These are phyloP conservation scores for Skeletonema potamos DNA, from an alignment of 108 stramenopile species.

Conservation along the genomic window DNA sequence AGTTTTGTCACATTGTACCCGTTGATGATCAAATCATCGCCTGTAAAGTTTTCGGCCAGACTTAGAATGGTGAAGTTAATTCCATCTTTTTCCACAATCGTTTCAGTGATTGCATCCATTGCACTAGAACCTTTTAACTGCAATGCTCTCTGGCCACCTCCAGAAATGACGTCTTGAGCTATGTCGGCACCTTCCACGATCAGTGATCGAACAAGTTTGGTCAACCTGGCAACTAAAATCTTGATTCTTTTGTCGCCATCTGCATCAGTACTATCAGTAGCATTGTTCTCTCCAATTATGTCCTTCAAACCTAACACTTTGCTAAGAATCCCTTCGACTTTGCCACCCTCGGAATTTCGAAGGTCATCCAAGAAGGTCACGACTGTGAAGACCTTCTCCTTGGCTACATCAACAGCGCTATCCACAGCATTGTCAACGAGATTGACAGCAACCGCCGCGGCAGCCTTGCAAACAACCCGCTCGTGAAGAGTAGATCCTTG, in stretches of 20 bases:
- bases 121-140: not conserved
- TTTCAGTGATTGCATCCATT: slow-evolving; percentile 1
- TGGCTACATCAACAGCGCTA: not conserved
- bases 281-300: not conserved
- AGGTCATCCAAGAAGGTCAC: slow-evolving; percentile 7
- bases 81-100: slow-evolving; percentile 9
- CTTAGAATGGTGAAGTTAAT: not conserved
- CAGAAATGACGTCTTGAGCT: not conserved
- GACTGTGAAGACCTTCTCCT: slow-evolving; percentile 1
- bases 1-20: slow-evolving; percentile 10
- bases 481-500: not conserved
- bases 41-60: slow-evolving; percentile 7
- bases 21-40: slow-evolving; percentile 3
- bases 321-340: not conserved
- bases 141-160: not conserved
- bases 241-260: not conserved
- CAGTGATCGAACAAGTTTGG: not conserved
- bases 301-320: not conserved
- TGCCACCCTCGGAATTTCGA: not conserved
- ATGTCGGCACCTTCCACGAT: not conserved
- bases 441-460: not conserved
- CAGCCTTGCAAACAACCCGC: not conserved
- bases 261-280: not conserved
- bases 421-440: not conserved
- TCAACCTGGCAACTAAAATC: slow-evolving; percentile 3